Conservation (phyloP, 192 early-diverging fungal genomes). For the Backusella circina region DNA sequence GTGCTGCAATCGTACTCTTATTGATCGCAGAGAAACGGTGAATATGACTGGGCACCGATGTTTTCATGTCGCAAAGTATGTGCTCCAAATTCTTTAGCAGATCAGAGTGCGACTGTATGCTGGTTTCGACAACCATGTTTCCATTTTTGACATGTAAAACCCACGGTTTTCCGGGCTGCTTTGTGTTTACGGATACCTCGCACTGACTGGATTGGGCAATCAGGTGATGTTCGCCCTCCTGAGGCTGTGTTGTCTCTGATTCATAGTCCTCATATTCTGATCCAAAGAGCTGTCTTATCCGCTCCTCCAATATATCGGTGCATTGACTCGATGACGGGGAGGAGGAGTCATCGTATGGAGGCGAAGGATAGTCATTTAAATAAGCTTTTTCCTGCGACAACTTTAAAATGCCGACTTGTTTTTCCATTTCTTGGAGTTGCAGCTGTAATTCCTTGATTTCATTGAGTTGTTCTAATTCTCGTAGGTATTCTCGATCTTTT, state of each 20-base stretch:
- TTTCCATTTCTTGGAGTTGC: background rate
- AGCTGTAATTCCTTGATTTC: background rate
- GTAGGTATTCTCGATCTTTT: constrained; percentile 10
- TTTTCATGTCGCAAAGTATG: background rate
- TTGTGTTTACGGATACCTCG: background rate
- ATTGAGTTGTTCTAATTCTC: background rate
- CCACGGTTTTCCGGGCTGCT: background rate
- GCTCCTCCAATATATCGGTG: too few relatives aligned
- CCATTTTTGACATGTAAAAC: background rate
- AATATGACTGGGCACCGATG: background rate
- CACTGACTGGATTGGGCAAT: background rate
- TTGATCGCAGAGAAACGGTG: background rate
- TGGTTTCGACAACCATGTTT: background rate
- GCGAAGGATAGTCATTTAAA: background rate
- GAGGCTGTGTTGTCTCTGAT: background rate
- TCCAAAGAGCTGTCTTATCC: background rate
- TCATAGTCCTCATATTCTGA: background rate
- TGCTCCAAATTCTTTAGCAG: background rate
- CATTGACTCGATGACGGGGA: background rate
- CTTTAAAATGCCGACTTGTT: background rate
- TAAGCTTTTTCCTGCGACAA: background rate
- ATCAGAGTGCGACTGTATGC: background rate
- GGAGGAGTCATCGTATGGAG: background rate
- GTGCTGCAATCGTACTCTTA: background rate
- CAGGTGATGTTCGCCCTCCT: background rate